Base-by-base conservation (phyloP, 2,329 filamentous ascomycete genomes). In the Onygena corvina region DNA sequence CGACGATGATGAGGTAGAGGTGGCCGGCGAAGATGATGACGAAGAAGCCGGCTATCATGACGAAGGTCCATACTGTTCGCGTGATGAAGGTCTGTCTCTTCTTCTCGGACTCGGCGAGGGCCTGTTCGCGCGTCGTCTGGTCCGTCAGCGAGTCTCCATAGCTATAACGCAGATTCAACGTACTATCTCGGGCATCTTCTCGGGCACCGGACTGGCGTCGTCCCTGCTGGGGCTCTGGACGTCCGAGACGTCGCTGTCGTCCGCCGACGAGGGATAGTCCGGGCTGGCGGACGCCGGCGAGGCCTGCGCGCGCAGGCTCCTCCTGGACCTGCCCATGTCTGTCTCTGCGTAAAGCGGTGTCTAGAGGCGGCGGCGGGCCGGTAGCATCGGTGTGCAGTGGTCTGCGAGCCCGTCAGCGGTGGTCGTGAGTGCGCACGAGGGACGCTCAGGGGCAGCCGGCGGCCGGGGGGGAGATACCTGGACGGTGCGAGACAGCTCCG, bases 61-160 rank as follows among this genome's bases (percentile, higher is more conserved):
- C 83, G 56, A 98, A 83, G 2, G 87, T 95, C 92, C 92, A 98
- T 75, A 95, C 87, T 49, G 90, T 90, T 61, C 92, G 83, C 33
- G 88, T 94, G 62, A 95, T 85, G 73, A 98, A 96, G 66, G 92
- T 94, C 67, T 88, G 84, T 73, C 94, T 95, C 71, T 98, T 98
- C 79, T 96, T 96, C 65, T 96, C 88, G 67, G 93, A 95, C 54
- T 95, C 92, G 58, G 79, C 77, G 52, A 71, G 20, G 12, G 42
- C 33, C 34, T 42, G 12, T 42, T 33, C n/a, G n/a, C n/a, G n/a
- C n/a, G n/a, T n/a, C n/a, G n/a, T n/a, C n/a, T n/a, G n/a, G n/a
- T n/a, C n/a, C n/a, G n/a, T n/a, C n/a, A n/a, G n/a, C n/a, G n/a
- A n/a, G n/a, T n/a, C n/a, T n/a, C n/a, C n/a, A n/a, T n/a, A n/a